Conservation (phyloP, 148 eudicot genomes). For the Rheum nobile region DNA sequence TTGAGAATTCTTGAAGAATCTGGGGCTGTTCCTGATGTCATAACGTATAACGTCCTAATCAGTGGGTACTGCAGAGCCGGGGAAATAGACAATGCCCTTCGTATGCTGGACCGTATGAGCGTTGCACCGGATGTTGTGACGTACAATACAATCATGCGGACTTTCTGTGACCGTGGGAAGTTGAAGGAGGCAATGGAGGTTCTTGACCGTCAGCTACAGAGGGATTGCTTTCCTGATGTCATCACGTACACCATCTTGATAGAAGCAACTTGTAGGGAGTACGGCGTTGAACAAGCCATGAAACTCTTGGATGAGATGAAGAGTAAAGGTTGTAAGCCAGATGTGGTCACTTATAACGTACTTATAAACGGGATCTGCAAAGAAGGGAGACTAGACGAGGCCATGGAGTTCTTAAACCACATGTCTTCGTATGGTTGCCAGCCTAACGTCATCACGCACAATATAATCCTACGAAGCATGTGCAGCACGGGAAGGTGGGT, state of each 20-base stretch:
- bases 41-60: conserved; percentile 56
- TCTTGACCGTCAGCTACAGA: conserved; percentile 37
- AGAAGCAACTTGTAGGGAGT: conserved; percentile 57
- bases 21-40: conserved; percentile 69
- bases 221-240: conserved; percentile 59
- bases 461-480: conserved; percentile 48
- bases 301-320: conserved; percentile 71
- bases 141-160: conserved; percentile 53
- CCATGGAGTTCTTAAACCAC: conserved; percentile 40
- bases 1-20: conserved; percentile 60
- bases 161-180: conserved; percentile 56
- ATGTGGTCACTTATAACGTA: conserved; percentile 66
- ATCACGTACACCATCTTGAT: conserved; percentile 65
- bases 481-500: conserved; percentile 59
- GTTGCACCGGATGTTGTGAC: conserved; percentile 64
- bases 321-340: conserved; percentile 58
- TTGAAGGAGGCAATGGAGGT: conserved; percentile 51
- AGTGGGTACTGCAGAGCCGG: conserved; percentile 60
- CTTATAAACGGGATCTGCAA: conserved; percentile 63
- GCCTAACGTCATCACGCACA: conserved; percentile 56
- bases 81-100: conserved; percentile 44
- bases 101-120: conserved; percentile 49
- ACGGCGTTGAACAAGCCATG: conserved; percentile 64
- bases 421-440: conserved; percentile 51
- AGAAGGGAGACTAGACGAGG: conserved; percentile 62